phyloP scores from a whole-genome alignment of 2,329 filamentous ascomycete species.

The Trichoderma aggressivum region DNA sequence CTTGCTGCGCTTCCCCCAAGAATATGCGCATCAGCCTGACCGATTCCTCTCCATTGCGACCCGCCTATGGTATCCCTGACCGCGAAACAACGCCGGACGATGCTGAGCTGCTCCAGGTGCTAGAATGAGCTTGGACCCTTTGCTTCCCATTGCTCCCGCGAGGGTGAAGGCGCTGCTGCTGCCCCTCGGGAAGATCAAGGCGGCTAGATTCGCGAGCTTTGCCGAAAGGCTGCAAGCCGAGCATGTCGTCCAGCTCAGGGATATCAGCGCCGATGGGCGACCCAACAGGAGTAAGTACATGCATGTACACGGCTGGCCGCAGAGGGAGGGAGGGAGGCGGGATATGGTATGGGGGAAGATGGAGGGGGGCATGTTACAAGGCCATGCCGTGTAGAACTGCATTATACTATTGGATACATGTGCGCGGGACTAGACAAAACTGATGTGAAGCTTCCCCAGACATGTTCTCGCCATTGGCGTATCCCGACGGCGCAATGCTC shows the following conservation, averaged over 20 bases:
- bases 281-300: constrained; percentile 72
- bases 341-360: neutral
- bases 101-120: constrained; percentile 41
- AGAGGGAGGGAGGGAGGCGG: neutral
- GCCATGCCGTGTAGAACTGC: neutral
- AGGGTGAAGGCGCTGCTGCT: constrained; percentile 84
- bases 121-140: constrained; percentile 82
- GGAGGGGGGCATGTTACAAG: neutral
- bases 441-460: constrained; percentile 48
- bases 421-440: constrained; percentile 23
- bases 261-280: constrained; percentile 79
- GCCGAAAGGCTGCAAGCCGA: constrained; percentile 73
- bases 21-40: constrained; percentile 6
- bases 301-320: neutral
- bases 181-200: constrained; percentile 81
- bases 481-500: constrained; percentile 79
- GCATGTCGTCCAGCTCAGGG: constrained; percentile 77
- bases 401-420: neutral
- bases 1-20: neutral
- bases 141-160: constrained; percentile 87
- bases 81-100: constrained; percentile 24
- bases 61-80: neutral
- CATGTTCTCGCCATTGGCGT: constrained; percentile 89
- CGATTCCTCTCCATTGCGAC: neutral
- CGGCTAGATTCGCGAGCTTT: constrained; percentile 75